Conservation (phyloP, 2,329 filamentous ascomycete species). For the Ophiocordyceps polyrhachis-furcata region DNA sequence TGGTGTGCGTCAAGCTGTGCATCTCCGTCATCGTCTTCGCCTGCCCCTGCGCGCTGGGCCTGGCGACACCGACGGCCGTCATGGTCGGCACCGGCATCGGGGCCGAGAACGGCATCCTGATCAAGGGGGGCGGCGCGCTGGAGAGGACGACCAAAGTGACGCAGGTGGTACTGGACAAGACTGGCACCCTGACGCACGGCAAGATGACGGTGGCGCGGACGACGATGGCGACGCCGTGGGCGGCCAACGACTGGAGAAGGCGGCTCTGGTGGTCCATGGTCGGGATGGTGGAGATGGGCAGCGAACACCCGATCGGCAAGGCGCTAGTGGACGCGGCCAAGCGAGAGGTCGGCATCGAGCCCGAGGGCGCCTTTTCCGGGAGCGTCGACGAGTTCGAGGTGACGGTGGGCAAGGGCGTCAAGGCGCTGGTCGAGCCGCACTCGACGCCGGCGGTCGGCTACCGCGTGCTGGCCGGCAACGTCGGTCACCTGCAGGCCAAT, state of each 20-base stretch:
- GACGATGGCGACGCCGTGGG: constrained; percentile 51
- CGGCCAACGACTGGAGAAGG: constrained; percentile 44
- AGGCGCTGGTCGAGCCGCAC: constrained; percentile 62
- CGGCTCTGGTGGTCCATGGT: constrained; percentile 91
- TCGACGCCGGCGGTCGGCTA: constrained; percentile 54
- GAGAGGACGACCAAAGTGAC: constrained; percentile 82
- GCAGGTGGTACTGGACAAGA: constrained; percentile 88
- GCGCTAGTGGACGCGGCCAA: constrained; percentile 66
- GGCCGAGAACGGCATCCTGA: constrained; percentile 88
- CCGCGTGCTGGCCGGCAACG: constrained; percentile 68
- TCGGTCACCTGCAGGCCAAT: constrained; percentile 54
- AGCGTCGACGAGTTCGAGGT: constrained; percentile 72
- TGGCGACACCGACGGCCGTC: constrained; percentile 89
- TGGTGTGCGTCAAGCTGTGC: constrained; percentile 94
- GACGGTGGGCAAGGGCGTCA: constrained; percentile 68
- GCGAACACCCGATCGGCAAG: constrained; percentile 88
- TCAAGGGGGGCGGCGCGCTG: constrained; percentile 85
- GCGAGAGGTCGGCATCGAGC: constrained; percentile 50
- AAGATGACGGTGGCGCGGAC: constrained; percentile 80
- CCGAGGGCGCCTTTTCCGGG: constrained; percentile 62
- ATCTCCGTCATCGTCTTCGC: constrained; percentile 98
- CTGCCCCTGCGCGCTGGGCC: constrained; percentile 87
- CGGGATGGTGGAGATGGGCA: constrained; percentile 86
- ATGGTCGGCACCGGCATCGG: constrained; percentile 99
- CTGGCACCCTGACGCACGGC: constrained; percentile 80